Base-by-base conservation (phyloP, 148 eudicot species). In the Tetragonia tetragonoides region DNA sequence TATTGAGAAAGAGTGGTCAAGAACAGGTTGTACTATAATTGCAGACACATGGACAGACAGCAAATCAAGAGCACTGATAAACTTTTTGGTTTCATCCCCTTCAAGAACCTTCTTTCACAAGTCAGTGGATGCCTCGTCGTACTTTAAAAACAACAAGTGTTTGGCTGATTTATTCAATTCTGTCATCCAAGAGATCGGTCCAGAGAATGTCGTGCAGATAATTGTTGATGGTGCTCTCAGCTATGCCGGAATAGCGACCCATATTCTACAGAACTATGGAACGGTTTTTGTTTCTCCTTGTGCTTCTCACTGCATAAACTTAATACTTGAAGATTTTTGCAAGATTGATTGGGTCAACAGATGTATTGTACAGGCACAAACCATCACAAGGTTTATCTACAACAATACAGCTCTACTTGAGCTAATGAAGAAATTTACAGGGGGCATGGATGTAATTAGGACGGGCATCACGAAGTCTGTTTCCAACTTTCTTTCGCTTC, bases 41-140 rank as follows among this genome's bases (percentile, higher is more conserved):
- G 94, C 91, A 41, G 94, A 95, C 77, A 90, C 97, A 24, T 95
- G 97, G 96, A 89, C 97, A n/a, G 99, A 95, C 84, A 88, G 91
- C 82, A 95, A 91, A 83, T 86, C 94, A 6, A 91, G 85, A 80
- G 99, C 97, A 69, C 38, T 95, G 73, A 89, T 95, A 44, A 95
- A 93, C 66, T 93, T 95, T 81, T 83, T 86, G 42, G 91, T 93
- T 83, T 91, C 99, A n/a, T 95, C 99, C 34, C 99, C 99, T n/a
- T 87, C 94, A 1, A 82, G 94, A 82, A 91, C 96, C 66, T 93
- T 90, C 80, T 95, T 95, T 79, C 93, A 95, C 86, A 95, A 91
- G 83, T 95, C 99, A 1, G 96, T 93, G 2, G 99, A 95, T 66
- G 93, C 92, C 7, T 91, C 97, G 28, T 84, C 94, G 0, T 90